These are phyloP conservation scores for Naganishia albida DNA, from an alignment of 1,284 basidiomycete species.

Conservation along the genomic window DNA sequence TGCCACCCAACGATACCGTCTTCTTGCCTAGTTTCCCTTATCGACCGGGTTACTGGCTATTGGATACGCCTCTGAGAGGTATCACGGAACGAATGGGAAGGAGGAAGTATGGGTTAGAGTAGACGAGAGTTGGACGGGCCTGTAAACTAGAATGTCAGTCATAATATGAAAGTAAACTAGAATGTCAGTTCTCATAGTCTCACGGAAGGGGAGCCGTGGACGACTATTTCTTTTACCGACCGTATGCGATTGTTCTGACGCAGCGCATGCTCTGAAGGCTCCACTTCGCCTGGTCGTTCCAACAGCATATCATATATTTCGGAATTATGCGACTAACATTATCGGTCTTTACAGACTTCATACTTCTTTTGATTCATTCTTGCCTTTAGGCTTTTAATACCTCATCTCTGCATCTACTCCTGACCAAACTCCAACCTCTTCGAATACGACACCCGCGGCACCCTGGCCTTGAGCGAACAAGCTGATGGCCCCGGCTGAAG, in stretches of 20 bases:
- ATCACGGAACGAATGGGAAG: conserved; percentile 50
- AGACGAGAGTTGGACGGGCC: background rate
- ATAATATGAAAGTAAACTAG: too few relatives aligned
- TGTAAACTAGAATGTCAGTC: too few relatives aligned
- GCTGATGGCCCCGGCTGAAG: background rate
- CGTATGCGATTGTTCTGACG: too few relatives aligned
- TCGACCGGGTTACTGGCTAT: conserved; percentile 43
- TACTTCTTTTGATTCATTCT: background rate
- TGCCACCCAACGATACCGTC: conserved; percentile 44
- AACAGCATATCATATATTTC: too few relatives aligned
- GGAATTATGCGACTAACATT: background rate
- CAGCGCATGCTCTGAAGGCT: too few relatives aligned
- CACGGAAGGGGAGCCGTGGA: too few relatives aligned
- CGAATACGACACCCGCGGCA: conserved; percentile 5
- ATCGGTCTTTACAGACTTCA: background rate
- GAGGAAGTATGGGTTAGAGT: conserved; percentile 50
- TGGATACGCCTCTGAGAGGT: conserved; percentile 47
- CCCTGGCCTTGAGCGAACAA: conserved; percentile 3
- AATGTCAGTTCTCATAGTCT: too few relatives aligned
- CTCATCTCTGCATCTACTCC: conserved; percentile 24
- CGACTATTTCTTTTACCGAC: too few relatives aligned
- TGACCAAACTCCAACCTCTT: conserved; percentile 5
- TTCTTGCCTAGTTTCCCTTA: conserved; percentile 50
- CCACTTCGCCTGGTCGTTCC: too few relatives aligned
- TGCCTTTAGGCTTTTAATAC: background rate